Evolutionary conservation across 768 basidiomycete species (phyloP), one percentile per base, ranked within the genome.

Genomic region (Auriscalpium orientale): DNA sequence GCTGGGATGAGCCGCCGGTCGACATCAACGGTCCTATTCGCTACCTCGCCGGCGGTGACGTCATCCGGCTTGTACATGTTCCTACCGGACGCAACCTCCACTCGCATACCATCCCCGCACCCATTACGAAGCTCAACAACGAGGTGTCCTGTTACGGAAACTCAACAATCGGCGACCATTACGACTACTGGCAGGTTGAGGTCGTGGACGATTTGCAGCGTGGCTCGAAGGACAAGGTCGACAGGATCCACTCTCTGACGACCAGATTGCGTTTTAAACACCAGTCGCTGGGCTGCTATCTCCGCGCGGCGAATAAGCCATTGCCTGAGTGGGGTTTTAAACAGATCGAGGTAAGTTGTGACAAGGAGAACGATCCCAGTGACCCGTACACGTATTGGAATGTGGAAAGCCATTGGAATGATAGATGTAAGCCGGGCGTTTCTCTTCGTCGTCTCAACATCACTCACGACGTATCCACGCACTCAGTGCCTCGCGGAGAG

Each of bases 251-350:
- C 72, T 89, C 91, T 44, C 74, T 99, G 51, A 97, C 95, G 43
- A 98, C 95, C 3, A 77, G 92, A 33, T 67, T 98, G 71, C 78
- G 95, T 57, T 87, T 98, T 74, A 79, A 77, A 58, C 95, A 99
- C 67, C 65, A 80, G 51, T 70, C 70, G 45, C 74, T 89, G 21
- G 90, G 89, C 6, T 99, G 95, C 68, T 98, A 97, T 71, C 70
- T 98, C 46, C 79, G 86, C 11, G 95, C 97, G 8, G 87, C 89
- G 36, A 98, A 95, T 70, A 81, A 85, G 2, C 77, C 90, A 52
- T 71, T 99, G 40, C 97, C 97, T 1, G 91, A 95, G 71, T 99
- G 97, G 97, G 95, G 95, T 11, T 98, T 97, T 80, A 98, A 99
- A 73, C 95, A 99, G 73, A 79, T 98, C 52, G 97, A 99, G 69